Conservation (phyloP, 306 rosid species). For the Ceratonia siliqua region DNA sequence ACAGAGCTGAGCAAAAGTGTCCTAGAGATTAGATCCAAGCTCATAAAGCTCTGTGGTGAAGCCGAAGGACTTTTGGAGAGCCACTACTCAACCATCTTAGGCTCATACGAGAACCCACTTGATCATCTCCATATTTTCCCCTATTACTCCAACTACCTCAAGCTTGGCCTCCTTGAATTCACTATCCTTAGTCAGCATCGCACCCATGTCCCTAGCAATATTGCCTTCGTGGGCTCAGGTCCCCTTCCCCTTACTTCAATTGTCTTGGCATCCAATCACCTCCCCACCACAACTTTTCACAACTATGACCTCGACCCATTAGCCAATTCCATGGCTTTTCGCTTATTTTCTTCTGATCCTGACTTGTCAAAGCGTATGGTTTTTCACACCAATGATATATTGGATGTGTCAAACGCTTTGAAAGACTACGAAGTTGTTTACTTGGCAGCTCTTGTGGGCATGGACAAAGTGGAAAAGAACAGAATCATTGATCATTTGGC, state of each 20-base stretch:
- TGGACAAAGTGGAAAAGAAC: slow-evolving; percentile 66
- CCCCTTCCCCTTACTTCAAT: slow-evolving; percentile 89
- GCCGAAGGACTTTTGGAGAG: slow-evolving; percentile 77
- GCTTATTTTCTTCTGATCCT: slow-evolving; percentile 53
- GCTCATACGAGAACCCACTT: slow-evolving; percentile 51
- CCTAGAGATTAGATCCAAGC: slow-evolving; percentile 60
- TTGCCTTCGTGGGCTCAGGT: slow-evolving; percentile 90
- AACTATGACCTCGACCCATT: slow-evolving; percentile 68
- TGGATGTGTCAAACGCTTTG: slow-evolving; percentile 54
- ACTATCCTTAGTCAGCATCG: slow-evolving; percentile 56
- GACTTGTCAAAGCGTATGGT: slow-evolving; percentile 67
- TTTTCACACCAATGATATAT: slow-evolving; percentile 66
- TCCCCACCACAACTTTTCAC: slow-evolving; percentile 58
- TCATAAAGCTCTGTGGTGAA: slow-evolving; percentile 64
- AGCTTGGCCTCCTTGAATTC: slow-evolving; percentile 75
- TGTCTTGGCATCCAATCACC: slow-evolving; percentile 73
- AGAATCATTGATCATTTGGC: slow-evolving; percentile 63
- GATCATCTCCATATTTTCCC: slow-evolving; percentile 67
- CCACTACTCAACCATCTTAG: slow-evolving; percentile 61
- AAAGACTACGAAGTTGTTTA: slow-evolving; percentile 67
- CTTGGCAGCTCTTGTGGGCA: slow-evolving; percentile 88
- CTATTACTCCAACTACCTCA: slow-evolving; percentile 75
- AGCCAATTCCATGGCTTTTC: slow-evolving; percentile 67
- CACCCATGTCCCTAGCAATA: slow-evolving; percentile 35
- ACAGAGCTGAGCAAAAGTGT: slow-evolving; percentile 42